Base-by-base conservation (phyloP, 2,329 filamentous ascomycete genomes). In the Aureobasidium sp. region DNA sequence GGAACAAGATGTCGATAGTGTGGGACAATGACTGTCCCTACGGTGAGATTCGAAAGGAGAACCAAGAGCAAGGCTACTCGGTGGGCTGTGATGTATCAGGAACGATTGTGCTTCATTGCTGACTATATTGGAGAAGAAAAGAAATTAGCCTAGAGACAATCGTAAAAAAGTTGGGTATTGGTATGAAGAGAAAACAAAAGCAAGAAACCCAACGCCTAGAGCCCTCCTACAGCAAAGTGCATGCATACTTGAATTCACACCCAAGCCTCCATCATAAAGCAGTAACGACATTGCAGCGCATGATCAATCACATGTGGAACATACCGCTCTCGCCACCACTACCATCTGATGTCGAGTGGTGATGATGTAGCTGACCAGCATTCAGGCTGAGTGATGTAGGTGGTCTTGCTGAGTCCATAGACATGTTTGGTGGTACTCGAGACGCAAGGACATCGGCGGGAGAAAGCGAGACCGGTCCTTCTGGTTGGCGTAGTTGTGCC, bases 291-390 rank as follows among this genome's bases (percentile, higher is more conserved):
- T 37, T 23, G 17, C 42, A 47, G n/a, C 23, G 42, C 40, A 40
- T 47, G 27, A 27, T 50, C 15, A 77, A 82, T 90, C 85, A 94
- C 86, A 94, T 90, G 82, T 90, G 87, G 81, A 92, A 96, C 91
- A 95, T 96, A 95, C 91, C 91, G 86, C 91, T 91, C 84, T 81
- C 82, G 76, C 83, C 84, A 75, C 83, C 81, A 63, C 60, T 45
- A 65, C 62, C 64, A 70, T 71, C 53, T 43, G 35, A 42, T 19
- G 51, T 50, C 19, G 60, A 47, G 43, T 63, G 60, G 27, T 64
- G 60, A 45, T 62, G 61, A 33, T 62, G 61, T 15, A 62, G 43
- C 61, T 62, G 61, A 17, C 57, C 61, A 57, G 57, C 49, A 57
- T 51, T 31, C 17, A 57, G 40, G 40, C 29, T 47, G 19, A 61